These are phyloP conservation scores for Moesziomyces sp. DNA, from an alignment of 1,284 basidiomycete genomes.

Conservation along the genomic window DNA sequence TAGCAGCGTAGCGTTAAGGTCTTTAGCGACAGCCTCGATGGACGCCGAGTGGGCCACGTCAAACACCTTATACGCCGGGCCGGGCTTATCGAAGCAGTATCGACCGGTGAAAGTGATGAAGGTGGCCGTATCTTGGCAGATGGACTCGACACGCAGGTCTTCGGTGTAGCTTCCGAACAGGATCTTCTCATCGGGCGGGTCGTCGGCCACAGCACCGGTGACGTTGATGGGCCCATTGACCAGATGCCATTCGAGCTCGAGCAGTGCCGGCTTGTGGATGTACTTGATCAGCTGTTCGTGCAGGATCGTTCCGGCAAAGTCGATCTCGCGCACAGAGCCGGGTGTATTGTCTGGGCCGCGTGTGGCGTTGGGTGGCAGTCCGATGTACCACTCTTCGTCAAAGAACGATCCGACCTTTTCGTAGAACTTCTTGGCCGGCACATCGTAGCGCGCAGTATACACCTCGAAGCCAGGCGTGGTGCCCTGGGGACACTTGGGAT, in stretches of 20 bases:
- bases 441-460: conserved; percentile 28
- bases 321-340: conserved; percentile 32
- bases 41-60: conserved; percentile 22
- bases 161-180: conserved; percentile 35
- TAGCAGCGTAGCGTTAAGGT: conserved; percentile 22
- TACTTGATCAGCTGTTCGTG: conserved; percentile 37
- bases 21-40: conserved; percentile 25
- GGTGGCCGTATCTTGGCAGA: conserved; percentile 23
- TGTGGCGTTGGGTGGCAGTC: conserved; percentile 23
- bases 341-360: conserved; percentile 19
- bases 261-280: conserved; percentile 16
- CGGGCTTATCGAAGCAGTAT: conserved; percentile 36
- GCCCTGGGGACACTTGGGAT: conserved; percentile 25
- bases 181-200: conserved; percentile 21
- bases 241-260: conserved; percentile 36
- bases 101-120: conserved; percentile 29
- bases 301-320: conserved; percentile 29
- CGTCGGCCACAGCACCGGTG: conserved; percentile 29
- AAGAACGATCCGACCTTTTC: conserved; percentile 31
- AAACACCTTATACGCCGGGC: conserved; percentile 32
- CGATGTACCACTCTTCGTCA: conserved; percentile 36
- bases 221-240: conserved; percentile 36
- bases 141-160: conserved; percentile 29
- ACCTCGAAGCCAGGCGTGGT: conserved; percentile 27
- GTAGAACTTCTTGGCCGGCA: conserved; percentile 20